Evolutionary conservation across 768 basidiomycete genomes (phyloP).

Genomic region (Lactarius pseudohatsudake): DNA sequence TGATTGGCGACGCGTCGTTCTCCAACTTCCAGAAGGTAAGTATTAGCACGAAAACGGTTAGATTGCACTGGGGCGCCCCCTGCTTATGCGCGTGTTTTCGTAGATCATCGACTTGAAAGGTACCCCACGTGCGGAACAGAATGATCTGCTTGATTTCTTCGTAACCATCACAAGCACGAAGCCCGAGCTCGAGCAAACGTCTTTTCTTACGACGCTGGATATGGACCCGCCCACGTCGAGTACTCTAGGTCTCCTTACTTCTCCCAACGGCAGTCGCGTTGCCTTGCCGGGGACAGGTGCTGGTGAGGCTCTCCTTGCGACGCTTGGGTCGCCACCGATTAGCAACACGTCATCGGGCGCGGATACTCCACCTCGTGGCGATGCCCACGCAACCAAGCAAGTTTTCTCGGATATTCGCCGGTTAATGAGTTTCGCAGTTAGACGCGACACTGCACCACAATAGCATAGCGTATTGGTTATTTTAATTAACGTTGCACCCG

Average conservation of each 20-base stretch:
- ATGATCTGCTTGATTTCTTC: constrained; percentile 88
- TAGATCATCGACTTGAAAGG: constrained; percentile 96
- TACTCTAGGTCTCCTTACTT: constrained; percentile 54
- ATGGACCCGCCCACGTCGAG: constrained; percentile 78
- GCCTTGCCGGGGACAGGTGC: constrained; percentile 43
- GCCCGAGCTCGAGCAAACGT: constrained; percentile 81
- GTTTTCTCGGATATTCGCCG: constrained; percentile 88
- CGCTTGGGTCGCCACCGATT: constrained; percentile 59
- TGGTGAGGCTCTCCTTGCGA: constrained; percentile 59
- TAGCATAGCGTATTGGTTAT: constrained; percentile 13
- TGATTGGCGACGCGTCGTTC: constrained; percentile 93
- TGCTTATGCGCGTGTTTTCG: neutral
- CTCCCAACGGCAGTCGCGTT: constrained; percentile 64
- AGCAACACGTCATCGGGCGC: constrained; percentile 65
- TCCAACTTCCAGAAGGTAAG: constrained; percentile 96
- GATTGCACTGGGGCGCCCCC: constrained; percentile 1
- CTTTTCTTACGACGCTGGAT: constrained; percentile 90
- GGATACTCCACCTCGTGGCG: constrained; percentile 44
- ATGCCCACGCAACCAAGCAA: constrained; percentile 52
- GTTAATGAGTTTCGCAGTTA: constrained; percentile 85
- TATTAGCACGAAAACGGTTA: neutral
- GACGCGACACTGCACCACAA: constrained; percentile 57
- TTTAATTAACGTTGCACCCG: neutral
- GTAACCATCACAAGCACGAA: constrained; percentile 91
- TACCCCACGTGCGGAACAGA: constrained; percentile 81